Base-by-base conservation (phyloP, 192 early-diverging fungal species). In the Coemansia sp. region DNA sequence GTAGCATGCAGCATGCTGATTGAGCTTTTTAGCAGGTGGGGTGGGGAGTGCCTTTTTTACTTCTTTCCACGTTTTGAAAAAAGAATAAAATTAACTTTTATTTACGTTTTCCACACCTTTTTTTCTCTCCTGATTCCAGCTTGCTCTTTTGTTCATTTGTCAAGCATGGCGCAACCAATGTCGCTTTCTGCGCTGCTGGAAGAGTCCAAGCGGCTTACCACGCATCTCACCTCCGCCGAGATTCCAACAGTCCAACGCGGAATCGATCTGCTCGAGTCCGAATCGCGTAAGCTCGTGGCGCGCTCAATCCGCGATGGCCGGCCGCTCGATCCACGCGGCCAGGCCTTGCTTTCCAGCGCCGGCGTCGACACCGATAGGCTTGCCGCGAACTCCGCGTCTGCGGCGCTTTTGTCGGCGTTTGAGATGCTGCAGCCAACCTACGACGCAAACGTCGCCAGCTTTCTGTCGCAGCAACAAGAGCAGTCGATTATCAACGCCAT, bases 401-500 rank as follows among this genome's bases (percentile, higher is more conserved):
- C 94, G 56, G 85, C 92, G 56, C 72, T 93, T 34, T 72, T 88
- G 15, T 78, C 86, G n/a, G 86, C 92, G 5, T 92, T 91, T 62
- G 93, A 94, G 62, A 84, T 86, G 39, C 78, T 89, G 60, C 87
- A 89, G 63, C 92, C 90, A 2, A 77, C 89, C 24, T 82, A 86
- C 59, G 95, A 97, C 63, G 92, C 90, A 23, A 93, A 95, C 65
- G 87, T 95, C 30, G 92, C 96, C 88, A 74, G 83, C 33, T 95
- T 88, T 65, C 67, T 98, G 73, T 59, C 70, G 34, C 85, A 91
- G 66, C 88, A 90, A 63, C 90, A 92, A 55, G 89, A 94, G 72
- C 90, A 88, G 63, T 87, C 89, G 30, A 89, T 96, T 62, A 69
- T 92, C 49, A 80, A 73, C 36, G 90, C 94, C 0, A 88, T 98